Base-by-base conservation (phyloP, 192 early-diverging fungal species). In the Linnemannia exigua region DNA sequence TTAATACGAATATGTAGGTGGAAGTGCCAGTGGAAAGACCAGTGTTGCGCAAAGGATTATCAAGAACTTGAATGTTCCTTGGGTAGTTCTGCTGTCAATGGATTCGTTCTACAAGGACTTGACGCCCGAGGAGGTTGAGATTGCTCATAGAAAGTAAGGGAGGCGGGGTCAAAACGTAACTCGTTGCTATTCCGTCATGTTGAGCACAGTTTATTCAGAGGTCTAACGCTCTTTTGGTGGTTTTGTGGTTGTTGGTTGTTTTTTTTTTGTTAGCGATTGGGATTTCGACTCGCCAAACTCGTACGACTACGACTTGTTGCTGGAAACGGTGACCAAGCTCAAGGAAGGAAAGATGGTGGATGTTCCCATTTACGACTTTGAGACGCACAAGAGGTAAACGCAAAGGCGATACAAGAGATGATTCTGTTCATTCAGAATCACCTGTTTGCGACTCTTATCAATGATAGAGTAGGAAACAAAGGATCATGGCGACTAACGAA, bases 81-180 rank as follows among this genome's bases (percentile, higher is more conserved):
- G 95, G 96, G 96, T 98, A 1, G 95, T 96, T 12, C 91, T 98
- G 51, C 69, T 99, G 67, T 97, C 94, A 74, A 99, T 98, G 97
- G 98, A 99, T 87, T 97, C 96, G 15, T 99, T 98, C 84, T 99
- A 99, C 90, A 97, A 96, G 74, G 85, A 90, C 25, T 91, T 99
- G 81, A 94, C 91, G 22, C 91, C 92, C 11, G 96, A 97, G 75
- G 92, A 99, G 79, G 88, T 88, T 78, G 84, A 74, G 36, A 81
- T 87, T 31, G 91, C 92, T 0, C 72, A 88, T 46, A 85, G 84
- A 71, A 91, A 86, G 92, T 93, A 92, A 52, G 71, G 9, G n/a
- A n/a, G n/a, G n/a, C n/a, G n/a, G n/a, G 5, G 41, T 44, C 41
- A 44, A 9, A 44, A 44, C 3, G 41, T 9, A 44, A 44, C 41